Evolutionary conservation across 2,329 filamentous ascomycete genomes (phyloP), one percentile per base, ranked within the genome.

Genomic region (Monilinia aucupariae): DNA sequence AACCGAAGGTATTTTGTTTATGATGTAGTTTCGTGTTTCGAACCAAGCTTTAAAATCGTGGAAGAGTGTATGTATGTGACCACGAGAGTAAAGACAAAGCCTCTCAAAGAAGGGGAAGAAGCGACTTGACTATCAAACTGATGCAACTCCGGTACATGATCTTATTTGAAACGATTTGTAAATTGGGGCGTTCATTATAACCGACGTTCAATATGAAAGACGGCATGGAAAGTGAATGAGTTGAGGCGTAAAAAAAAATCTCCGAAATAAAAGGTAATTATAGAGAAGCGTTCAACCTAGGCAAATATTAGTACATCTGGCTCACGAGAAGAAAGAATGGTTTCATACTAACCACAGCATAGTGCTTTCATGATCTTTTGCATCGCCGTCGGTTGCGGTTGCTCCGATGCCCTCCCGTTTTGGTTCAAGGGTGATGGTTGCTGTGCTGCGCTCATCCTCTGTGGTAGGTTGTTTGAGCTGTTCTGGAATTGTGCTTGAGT

Each of bases 401-500:
- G 54, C 74, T 94, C 88, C 70, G 82, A 79, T 51, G 80, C 81
- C 69, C 81, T 81, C 70, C 75, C 79, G 73, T 77, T 84, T 75
- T 78, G 78, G 65, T 80, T 82, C 79, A 85, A 80, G 64, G 81
- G 83, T 64, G 82, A 80, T 64, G 82, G 80, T 73, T 86, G 85
- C 13, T 62, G 60, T 17, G 45, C 39, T 66, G 82, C 80, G 65
- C 82, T 83, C 73, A 84, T 82, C 68, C 82, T 81, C 69, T 87
- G 80, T 56, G 89, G 84, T 68, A 96, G 83, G 76, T 96, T 94
- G 76, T 91, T 90, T 74, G 89, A 90, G 79, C 91, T 96, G 82
- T 91, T 93, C 80, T 96, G 92, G 82, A 96, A 97, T 75, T 97
- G 93, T 69, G 93, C 93, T 77, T 96, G 91, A 68, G 91, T 97